A percentile compares a stretch with the other conserved stretches of the same genome.
These are phyloP conservation scores for Prunus davidiana DNA, from an alignment of 306 rosid species.

Conservation along the genomic window DNA sequence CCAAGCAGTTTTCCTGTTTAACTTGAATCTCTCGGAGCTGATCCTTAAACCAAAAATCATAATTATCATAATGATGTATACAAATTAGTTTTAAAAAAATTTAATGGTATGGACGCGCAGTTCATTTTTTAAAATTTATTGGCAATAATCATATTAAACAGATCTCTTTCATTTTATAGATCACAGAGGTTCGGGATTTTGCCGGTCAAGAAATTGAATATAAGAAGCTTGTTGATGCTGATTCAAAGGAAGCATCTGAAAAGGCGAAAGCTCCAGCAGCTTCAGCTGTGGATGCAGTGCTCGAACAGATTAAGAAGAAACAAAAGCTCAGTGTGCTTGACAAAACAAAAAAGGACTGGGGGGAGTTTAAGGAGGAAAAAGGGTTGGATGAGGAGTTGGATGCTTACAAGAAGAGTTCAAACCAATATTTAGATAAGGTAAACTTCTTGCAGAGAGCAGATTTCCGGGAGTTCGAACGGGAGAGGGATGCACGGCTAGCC, in stretches of 20 bases:
- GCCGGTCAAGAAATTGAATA: constrained; percentile 91
- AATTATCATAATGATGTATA: neutral
- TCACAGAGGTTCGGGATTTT: constrained; percentile 88
- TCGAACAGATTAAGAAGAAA: constrained; percentile 94
- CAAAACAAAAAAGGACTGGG: constrained; percentile 96
- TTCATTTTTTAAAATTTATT: neutral
- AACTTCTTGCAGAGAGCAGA: constrained; percentile 93
- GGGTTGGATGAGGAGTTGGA: constrained; percentile 85
- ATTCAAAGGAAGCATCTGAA: constrained; percentile 83
- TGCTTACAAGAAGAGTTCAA: constrained; percentile 96
- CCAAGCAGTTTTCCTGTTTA: neutral
- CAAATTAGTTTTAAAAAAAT: neutral
- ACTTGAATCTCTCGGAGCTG: constrained; percentile 2
- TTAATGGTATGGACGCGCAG: neutral
- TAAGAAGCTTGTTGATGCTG: constrained; percentile 77
- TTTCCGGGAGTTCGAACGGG: constrained; percentile 92
- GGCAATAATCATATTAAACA: constrained; percentile 9
- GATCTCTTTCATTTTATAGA: constrained; percentile 44
- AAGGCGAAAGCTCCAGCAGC: constrained; percentile 61
- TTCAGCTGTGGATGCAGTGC: constrained; percentile 82
- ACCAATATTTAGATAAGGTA: constrained; percentile 85
- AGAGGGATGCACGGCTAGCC: constrained; percentile 89
- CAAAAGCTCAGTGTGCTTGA: constrained; percentile 94
- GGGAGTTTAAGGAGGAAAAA: constrained; percentile 89
- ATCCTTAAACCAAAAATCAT: neutral